Conservation (phyloP, 2,329 filamentous ascomycete genomes). For the Triangularia verruculosa region DNA sequence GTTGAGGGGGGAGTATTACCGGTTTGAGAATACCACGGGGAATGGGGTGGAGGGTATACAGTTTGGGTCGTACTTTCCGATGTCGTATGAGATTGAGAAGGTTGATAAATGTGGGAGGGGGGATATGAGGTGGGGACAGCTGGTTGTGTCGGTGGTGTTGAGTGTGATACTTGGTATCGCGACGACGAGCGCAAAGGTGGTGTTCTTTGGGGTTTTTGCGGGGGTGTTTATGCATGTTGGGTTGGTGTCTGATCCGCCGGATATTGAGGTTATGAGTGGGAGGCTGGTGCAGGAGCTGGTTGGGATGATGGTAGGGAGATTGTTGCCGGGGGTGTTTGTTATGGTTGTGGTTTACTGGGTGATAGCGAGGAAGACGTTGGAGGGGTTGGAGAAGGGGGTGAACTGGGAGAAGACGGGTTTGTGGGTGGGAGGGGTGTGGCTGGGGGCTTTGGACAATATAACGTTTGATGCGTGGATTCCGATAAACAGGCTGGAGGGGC, state of each 20-base stretch:
- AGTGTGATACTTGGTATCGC: constrained; percentile 74
- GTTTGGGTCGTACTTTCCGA: constrained; percentile 70
- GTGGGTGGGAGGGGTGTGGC: constrained; percentile 68
- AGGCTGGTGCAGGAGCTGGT: constrained; percentile 58
- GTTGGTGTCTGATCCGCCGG: constrained; percentile 79
- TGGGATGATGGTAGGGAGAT: constrained; percentile 44
- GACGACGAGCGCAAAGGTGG: constrained; percentile 70
- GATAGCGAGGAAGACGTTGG: constrained; percentile 53
- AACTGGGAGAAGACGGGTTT: constrained; percentile 68
- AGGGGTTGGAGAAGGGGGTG: constrained; percentile 48
- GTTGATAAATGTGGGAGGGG: constrained; percentile 44
- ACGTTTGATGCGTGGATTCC: constrained; percentile 69
- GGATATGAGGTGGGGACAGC: constrained; percentile 43
- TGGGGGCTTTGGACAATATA: constrained; percentile 72
- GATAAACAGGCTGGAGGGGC: constrained; percentile 65
- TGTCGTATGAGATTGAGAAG: constrained; percentile 61
- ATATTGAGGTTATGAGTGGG: constrained; percentile 25
- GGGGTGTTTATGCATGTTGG: constrained; percentile 86
- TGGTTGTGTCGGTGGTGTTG: constrained; percentile 74
- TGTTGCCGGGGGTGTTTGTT: constrained; percentile 67
- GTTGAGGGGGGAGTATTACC: constrained; percentile 59
- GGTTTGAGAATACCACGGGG: constrained; percentile 39
- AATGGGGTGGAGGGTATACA: constrained; percentile 60
- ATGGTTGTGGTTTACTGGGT: constrained; percentile 67
- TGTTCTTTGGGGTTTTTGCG: constrained; percentile 78